Evolutionary conservation across 352 stramenopile genomes (phyloP).

Genomic region (Globisporangium orthogonon): DNA sequence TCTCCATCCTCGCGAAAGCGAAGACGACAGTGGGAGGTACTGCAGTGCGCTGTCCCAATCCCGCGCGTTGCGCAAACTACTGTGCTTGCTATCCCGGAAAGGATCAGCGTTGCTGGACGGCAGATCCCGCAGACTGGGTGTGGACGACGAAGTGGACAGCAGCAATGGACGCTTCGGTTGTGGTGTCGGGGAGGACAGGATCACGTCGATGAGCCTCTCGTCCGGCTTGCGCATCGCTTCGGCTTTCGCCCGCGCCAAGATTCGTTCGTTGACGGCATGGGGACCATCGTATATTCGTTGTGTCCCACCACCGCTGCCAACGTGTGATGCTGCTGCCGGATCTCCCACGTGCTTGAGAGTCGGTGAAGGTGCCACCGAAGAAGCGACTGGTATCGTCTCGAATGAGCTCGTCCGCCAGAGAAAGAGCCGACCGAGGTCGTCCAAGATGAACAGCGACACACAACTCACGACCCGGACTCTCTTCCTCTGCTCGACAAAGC

Average conservation of each 20-base stretch:
- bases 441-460: conserved; percentile 48
- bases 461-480: conserved; percentile 60
- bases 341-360: background rate
- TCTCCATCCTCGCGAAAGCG: conserved; percentile 43
- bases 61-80: conserved; percentile 21
- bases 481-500: conserved; percentile 53
- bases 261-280: conserved; percentile 48
- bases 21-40: conserved; percentile 42
- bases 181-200: conserved; percentile 49
- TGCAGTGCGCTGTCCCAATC: conserved; percentile 55
- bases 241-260: conserved; percentile 49
- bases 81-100: conserved; percentile 26
- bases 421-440: conserved; percentile 39
- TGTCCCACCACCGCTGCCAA: background rate
- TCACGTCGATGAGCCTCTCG: conserved; percentile 64
- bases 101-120: conserved; percentile 19
- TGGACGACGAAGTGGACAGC: conserved; percentile 23
- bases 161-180: conserved; percentile 22
- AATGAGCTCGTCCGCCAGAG: conserved; percentile 52
- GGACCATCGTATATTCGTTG: conserved; percentile 37
- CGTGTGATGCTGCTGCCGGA: background rate
- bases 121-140: conserved; percentile 15
- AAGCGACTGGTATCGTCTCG: conserved; percentile 34
- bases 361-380: background rate
- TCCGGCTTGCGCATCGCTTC: conserved; percentile 44